Evolutionary conservation across 345 rosid genomes (phyloP), one percentile per base, ranked within the genome.

Genomic region (Draba incana): DNA sequence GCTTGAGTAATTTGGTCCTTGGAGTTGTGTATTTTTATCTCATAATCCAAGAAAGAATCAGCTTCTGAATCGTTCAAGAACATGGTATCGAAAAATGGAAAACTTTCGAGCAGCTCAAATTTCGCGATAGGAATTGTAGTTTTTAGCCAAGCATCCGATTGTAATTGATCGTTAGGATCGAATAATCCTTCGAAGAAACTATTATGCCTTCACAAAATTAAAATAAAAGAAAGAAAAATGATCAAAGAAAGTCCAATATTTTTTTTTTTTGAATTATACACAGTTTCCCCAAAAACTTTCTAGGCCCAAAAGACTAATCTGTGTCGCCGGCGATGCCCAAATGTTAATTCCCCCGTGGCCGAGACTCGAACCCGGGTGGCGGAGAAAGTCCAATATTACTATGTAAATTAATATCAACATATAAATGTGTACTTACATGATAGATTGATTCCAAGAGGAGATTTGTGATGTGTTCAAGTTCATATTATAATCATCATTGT

Each of bases 41-140:
- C 71, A 57, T 57, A 4, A 64, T 65, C 66, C 53, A 72, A 63
- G 31, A 64, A 59, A 27, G 68, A 67, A 6, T 67, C 73, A 74
- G 52, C 78, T 53, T 74, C 73, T 53, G 78, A 61, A 67, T 67
- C 78, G 3, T 54, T 16, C 30, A 74, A 53, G 57, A 74, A 74
- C 68, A 54, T 67, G 73, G 53, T 67, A 35, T 67, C 77, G 3
- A 53, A 44, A 44, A 66, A 52, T 27, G 77, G 38, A n/a, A 74
- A 74, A 35, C 28, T 74, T 67, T 67, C 35, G 50, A 73, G 44
- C 68, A 75, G 20, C 82, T 82, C 30, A 55, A 41, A 47, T 82
- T 74, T 74, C 2, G 77, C 16, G 41, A 58, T 44, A 50, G 62
- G 38, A 12, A 50, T 41, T 5, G 55, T 73, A 24, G 16, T 3